phyloP scores from a whole-genome alignment of 2,329 filamentous ascomycete species.

The Ceratocystis alfenasii region DNA sequence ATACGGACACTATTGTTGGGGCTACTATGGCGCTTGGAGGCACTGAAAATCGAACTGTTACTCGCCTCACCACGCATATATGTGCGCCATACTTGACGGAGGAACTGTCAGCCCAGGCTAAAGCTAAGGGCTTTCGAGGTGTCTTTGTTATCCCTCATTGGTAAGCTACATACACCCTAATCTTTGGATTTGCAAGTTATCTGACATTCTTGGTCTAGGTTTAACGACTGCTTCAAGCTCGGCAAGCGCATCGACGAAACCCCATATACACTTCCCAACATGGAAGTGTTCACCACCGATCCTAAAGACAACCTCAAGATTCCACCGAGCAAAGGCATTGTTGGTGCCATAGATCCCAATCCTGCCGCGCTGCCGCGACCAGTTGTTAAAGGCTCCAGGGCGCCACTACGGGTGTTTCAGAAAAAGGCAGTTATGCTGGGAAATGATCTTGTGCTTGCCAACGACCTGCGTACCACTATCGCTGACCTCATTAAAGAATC shows the following conservation, averaged over 20 bases:
- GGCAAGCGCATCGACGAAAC: constrained; percentile 80
- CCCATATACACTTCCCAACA: constrained; percentile 75
- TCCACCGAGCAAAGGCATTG: constrained; percentile 47
- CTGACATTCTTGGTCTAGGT: constrained; percentile 42
- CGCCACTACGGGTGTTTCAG: constrained; percentile 61
- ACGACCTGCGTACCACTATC: constrained; percentile 54
- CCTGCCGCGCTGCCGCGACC: constrained; percentile 35
- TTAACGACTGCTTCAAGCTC: constrained; percentile 89
- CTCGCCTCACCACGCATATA: constrained; percentile 71
- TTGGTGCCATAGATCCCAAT: constrained; percentile 50
- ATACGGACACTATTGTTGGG: constrained; percentile 85
- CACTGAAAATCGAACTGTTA: constrained; percentile 59
- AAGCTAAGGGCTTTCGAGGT: constrained; percentile 53
- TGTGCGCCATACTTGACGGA: constrained; percentile 69
- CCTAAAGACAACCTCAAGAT: constrained; percentile 46
- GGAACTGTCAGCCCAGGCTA: constrained; percentile 53
- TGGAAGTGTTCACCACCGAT: constrained; percentile 59
- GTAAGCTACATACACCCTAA: constrained; percentile 36
- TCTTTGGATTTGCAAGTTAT: background rate
- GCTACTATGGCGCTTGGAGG: constrained; percentile 84
- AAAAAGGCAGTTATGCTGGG: constrained; percentile 68
- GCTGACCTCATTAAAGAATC: constrained; percentile 57
- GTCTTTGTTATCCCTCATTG: constrained; percentile 91
- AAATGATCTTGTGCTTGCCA: constrained; percentile 57
- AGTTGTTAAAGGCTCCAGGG: constrained; percentile 34